Conservation (phyloP, 148 eudicot genomes). For the Arctostaphylos glauca region DNA sequence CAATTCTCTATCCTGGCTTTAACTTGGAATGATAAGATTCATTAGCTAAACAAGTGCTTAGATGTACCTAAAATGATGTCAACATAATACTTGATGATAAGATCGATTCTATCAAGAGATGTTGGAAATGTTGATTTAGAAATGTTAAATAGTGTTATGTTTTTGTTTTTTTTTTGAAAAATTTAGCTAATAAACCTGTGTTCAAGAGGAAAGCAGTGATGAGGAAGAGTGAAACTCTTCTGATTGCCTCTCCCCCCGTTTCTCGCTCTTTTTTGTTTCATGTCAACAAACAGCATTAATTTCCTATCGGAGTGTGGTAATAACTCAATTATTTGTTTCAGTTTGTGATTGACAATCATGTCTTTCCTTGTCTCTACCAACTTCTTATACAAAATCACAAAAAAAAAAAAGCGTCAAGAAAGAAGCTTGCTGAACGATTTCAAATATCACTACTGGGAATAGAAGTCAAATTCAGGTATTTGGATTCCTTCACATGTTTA, state of each 20-base stretch:
- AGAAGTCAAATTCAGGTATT: slow-evolving; percentile 73
- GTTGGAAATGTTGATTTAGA: too few species aligned
- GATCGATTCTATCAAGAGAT: too few species aligned
- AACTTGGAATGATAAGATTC: too few species aligned
- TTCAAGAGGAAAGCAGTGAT: neutral
- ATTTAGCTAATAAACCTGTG: neutral
- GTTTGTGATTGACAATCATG: slow-evolving; percentile 71
- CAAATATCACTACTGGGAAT: slow-evolving; percentile 83
- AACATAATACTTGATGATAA: too few species aligned
- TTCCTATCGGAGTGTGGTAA: neutral
- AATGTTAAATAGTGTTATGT: too few species aligned
- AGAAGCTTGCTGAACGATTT: slow-evolving; percentile 90
- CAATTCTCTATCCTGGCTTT: too few species aligned
- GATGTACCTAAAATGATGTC: too few species aligned
- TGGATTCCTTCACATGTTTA: neutral
- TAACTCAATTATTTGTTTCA: slow-evolving; percentile 26
- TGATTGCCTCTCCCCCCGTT: neutral
- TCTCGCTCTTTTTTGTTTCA: neutral
- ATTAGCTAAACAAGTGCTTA: too few species aligned
- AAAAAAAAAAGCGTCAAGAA: slow-evolving; percentile 76
- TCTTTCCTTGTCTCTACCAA: slow-evolving; percentile 61
- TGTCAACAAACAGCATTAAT: neutral
- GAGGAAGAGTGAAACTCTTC: neutral
- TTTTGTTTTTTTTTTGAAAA: too few species aligned
- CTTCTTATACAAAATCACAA: slow-evolving; percentile 68